phyloP scores from a whole-genome alignment of 371 early-diverging fungal species.

The Chytridiales sp. region DNA sequence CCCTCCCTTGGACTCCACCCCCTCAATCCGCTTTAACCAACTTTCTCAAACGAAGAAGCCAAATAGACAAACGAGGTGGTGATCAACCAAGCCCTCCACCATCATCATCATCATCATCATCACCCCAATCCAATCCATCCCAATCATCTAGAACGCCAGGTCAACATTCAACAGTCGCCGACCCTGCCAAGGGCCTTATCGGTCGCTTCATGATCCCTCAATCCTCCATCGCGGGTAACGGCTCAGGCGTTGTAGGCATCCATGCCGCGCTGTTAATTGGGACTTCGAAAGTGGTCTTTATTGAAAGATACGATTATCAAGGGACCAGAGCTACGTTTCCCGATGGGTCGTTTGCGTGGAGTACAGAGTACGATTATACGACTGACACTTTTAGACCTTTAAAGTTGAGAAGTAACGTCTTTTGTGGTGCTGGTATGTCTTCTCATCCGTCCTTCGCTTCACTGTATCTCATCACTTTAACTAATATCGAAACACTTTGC shows the following conservation, averaged over 20 bases:
- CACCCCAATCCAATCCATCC: not conserved
- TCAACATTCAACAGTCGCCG: not conserved
- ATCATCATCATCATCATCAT: not conserved
- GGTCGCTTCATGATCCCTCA: not conserved
- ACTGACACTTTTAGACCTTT: conserved; percentile 17
- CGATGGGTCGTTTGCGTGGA: conserved; percentile 1
- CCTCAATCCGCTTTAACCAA: no score
- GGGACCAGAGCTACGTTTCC: conserved; percentile 14
- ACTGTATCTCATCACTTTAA: no score
- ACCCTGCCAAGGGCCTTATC: not conserved
- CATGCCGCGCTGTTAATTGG: conserved; percentile 2
- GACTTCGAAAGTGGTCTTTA: conserved; percentile 14
- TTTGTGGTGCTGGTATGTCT: conserved; percentile 2
- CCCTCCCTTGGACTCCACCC: not conserved
- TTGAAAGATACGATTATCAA: not conserved
- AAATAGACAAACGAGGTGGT: not conserved
- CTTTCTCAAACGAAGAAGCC: not conserved
- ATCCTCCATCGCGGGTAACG: conserved; percentile 5
- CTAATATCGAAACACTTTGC: no score
- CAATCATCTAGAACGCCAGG: not conserved
- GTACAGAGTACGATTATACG: conserved; percentile 16
- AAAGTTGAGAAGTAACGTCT: conserved; percentile 9
- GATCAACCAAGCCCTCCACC: not conserved
- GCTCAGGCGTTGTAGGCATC: conserved; percentile 16
- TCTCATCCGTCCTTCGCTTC: no score